Evolutionary conservation across 441 rosid species (phyloP).

Genomic region (Lepidium campestre): DNA sequence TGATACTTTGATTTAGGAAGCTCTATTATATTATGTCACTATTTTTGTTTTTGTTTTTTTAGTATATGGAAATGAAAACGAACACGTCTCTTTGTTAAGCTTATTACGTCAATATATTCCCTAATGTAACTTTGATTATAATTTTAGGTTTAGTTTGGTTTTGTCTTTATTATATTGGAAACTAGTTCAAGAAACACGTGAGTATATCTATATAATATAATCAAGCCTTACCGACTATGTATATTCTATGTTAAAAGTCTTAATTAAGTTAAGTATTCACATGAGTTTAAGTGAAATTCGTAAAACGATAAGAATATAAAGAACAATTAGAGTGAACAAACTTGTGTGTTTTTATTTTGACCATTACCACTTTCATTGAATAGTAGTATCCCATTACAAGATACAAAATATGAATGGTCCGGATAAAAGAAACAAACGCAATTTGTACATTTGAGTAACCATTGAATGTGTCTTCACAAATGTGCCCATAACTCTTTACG

Average conservation of each 20-base stretch:
- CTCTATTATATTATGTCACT: neutral
- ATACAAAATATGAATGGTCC: too few species aligned
- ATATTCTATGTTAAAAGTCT: neutral
- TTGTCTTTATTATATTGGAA: neutral
- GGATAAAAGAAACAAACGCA: too few species aligned
- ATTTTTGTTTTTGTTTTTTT: neutral
- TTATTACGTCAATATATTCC: neutral
- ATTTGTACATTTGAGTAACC: too few species aligned
- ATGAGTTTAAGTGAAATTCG: neutral
- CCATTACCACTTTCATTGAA: too few species aligned
- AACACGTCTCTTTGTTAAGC: slow-evolving; percentile 10
- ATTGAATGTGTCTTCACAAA: too few species aligned
- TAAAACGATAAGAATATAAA: too few species aligned
- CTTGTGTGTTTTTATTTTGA: too few species aligned
- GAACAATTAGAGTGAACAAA: too few species aligned
- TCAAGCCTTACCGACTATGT: slow-evolving; percentile 10
- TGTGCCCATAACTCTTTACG: too few species aligned
- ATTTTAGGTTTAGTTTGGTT: neutral
- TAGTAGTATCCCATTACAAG: too few species aligned
- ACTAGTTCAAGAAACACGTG: slow-evolving; percentile 11
- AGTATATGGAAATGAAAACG: neutral
- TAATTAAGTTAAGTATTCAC: neutral
- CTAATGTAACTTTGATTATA: neutral
- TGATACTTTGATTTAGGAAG: neutral
- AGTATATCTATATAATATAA: neutral